Evolutionary conservation across 2,329 filamentous ascomycete species (phyloP).

Genomic region (Corynespora cassiicola): DNA sequence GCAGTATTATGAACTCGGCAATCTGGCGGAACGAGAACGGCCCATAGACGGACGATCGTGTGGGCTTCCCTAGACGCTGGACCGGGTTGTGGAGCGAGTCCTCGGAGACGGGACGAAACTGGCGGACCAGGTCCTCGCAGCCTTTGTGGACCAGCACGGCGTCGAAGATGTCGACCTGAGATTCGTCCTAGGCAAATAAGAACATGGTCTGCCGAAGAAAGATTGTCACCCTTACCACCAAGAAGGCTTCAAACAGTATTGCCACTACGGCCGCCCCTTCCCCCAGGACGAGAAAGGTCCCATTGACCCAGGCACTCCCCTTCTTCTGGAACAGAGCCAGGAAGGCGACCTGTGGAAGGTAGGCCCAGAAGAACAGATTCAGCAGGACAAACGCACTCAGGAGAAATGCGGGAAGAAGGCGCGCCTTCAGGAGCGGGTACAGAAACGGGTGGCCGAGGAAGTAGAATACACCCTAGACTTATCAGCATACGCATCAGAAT

Average conservation of each 20-base stretch:
- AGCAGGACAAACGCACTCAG: conserved; percentile 83
- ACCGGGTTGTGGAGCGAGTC: conserved; percentile 73
- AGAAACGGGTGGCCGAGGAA: conserved; percentile 79
- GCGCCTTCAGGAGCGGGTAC: conserved; percentile 79
- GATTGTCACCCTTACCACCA: conserved; percentile 43
- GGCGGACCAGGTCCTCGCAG: conserved; percentile 61
- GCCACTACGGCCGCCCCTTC: conserved; percentile 68
- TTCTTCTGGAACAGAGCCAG: conserved; percentile 85
- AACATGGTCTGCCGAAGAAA: not conserved
- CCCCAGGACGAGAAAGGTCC: conserved; percentile 80
- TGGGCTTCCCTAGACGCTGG: conserved; percentile 83
- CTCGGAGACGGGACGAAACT: conserved; percentile 64
- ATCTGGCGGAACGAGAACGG: conserved; percentile 94
- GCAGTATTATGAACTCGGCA: conserved; percentile 72
- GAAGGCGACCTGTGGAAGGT: conserved; percentile 87
- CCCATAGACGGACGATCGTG: conserved; percentile 76
- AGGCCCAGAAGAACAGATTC: conserved; percentile 87
- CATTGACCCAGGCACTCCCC: conserved; percentile 86
- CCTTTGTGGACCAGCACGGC: conserved; percentile 78
- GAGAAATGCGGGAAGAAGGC: conserved; percentile 80
- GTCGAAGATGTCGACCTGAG: conserved; percentile 78
- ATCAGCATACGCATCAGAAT: conserved; percentile 13
- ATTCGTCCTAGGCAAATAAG: conserved; percentile 62
- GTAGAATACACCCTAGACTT: conserved; percentile 75
- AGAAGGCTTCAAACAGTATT: conserved; percentile 59